These are phyloP conservation scores for Gentiana dahurica DNA, from an alignment of 257 asterid species.

Conservation along the genomic window DNA sequence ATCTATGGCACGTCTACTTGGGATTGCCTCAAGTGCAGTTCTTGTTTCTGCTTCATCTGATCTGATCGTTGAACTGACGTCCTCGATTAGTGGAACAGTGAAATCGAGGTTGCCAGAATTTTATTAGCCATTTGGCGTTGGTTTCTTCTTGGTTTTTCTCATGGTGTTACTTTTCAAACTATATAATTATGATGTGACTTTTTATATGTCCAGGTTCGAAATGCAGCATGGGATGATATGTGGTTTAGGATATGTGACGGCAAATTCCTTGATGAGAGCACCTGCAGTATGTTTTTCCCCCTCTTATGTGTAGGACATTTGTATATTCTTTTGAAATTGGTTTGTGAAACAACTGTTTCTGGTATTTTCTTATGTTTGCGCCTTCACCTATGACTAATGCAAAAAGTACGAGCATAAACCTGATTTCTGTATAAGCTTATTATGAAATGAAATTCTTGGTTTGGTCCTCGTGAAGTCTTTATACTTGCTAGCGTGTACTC, in stretches of 20 bases:
- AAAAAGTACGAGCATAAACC: too few relatives aligned
- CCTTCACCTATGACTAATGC: too few relatives aligned
- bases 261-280: slow-evolving; percentile 60
- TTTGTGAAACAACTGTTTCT: too few relatives aligned
- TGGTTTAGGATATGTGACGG: slow-evolving; percentile 82
- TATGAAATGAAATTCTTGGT: too few relatives aligned
- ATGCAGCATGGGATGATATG: slow-evolving; percentile 70
- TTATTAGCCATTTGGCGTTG: slow-evolving; percentile 1
- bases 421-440: too few relatives aligned
- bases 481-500: too few relatives aligned
- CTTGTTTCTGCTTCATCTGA: slow-evolving; percentile 46
- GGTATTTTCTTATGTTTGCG: neutral
- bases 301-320: neutral
- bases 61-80: slow-evolving; percentile 51
- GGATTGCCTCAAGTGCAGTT: slow-evolving; percentile 75
- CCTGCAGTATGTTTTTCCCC: slow-evolving; percentile 57
- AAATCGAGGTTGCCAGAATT: slow-evolving; percentile 54
- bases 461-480: too few relatives aligned
- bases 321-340: neutral
- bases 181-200: slow-evolving; percentile 11
- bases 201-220: slow-evolving; percentile 56
- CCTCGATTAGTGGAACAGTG: slow-evolving; percentile 49
- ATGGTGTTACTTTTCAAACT: slow-evolving; percentile 1
- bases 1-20: slow-evolving; percentile 82
- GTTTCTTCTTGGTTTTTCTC: neutral